Percentiles rank a stretch among this genome's conserved stretches.
These are phyloP conservation scores for Pachyrhizus erosus DNA, from an alignment of 306 rosid genomes.

Conservation along the genomic window DNA sequence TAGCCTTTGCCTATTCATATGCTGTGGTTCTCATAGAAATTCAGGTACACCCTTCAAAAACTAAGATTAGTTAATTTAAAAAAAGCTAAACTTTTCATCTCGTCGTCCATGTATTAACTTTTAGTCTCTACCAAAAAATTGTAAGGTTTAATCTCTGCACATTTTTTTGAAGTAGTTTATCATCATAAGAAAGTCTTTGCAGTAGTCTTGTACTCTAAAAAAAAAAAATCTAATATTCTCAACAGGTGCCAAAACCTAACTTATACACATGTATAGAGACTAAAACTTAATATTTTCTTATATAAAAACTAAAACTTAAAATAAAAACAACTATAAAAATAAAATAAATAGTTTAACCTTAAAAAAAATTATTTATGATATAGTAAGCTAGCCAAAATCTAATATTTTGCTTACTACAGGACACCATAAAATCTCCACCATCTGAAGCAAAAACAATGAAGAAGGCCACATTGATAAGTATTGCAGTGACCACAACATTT, in stretches of 20 bases:
- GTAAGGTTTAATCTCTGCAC: too few relatives aligned
- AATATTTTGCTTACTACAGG: slow-evolving; percentile 49
- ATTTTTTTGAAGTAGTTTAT: too few relatives aligned
- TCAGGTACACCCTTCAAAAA: slow-evolving; percentile 49
- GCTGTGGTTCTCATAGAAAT: slow-evolving; percentile 69
- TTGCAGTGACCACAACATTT: slow-evolving; percentile 67
- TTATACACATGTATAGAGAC: neutral
- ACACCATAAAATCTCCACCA: slow-evolving; percentile 86
- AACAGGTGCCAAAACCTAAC: neutral
- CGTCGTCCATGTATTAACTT: too few relatives aligned
- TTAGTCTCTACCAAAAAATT: too few relatives aligned
- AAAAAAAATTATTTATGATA: neutral
- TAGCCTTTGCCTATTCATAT: slow-evolving; percentile 70
- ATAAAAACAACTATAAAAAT: too few relatives aligned
- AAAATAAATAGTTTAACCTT: neutral
- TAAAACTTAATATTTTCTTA: too few relatives aligned
- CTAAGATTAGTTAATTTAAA: neutral
- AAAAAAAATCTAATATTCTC: too few relatives aligned
- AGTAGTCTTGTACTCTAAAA: too few relatives aligned
- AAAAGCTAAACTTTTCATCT: too few relatives aligned
- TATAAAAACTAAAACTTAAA: neutral
- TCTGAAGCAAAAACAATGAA: slow-evolving; percentile 87
- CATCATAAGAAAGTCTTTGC: too few relatives aligned
- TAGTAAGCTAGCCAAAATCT: neutral
- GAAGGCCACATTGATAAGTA: slow-evolving; percentile 67